Base-by-base conservation (phyloP, 306 rosid species). In the Herpetospermum pedunculosum region DNA sequence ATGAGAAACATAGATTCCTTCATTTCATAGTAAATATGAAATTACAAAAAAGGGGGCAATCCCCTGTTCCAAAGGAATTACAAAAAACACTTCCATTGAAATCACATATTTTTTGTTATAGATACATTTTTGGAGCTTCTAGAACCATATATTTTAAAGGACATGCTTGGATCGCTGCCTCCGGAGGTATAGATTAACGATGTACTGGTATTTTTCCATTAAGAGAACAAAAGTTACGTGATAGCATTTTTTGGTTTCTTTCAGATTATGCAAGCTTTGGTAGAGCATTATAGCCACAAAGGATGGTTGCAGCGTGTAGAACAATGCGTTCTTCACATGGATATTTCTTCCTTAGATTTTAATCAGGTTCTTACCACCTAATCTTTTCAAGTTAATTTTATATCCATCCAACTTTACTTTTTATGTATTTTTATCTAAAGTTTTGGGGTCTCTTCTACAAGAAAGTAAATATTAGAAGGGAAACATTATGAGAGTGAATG, bases 311-410 rank as follows among this genome's bases (percentile, higher is more conserved):
- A 88, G 81, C 82, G 95, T 59, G 95, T 94, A 76, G 99, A 94
- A 81, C 97, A 94, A 80, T 91, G 97, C 48, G 99, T 94, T 60
- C 99, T 94, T 83, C 99, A 94, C 87, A 94, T 94, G 97, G 99
- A 94, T 82, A 94, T 94, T 78, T 91, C 97, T 76, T 94, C 98
- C 75, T 91, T 94, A 83, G 97, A 94, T 89, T 94, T 94, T 80
- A 91, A 91, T 82, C 98, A 94, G 98, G 98, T 91, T 63, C 53
- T 69, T 79, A 76, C 78, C 82, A 34, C 50, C 16, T 49, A 50
- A 77, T 62, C 64, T 77, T 78, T 79, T 75, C 57, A 62, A 55
- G 68, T 82, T 37, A 41, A 73, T 80, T 76, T 74, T 64, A 62
- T 47, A 59, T 59, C 49, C 25, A 64, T 28, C 73, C 29, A 43